Evolutionary conservation across 164 flowering plant genomes (phyloP), one percentile per base, ranked within the genome.

Genomic region (Euptelea pleiosperma): DNA sequence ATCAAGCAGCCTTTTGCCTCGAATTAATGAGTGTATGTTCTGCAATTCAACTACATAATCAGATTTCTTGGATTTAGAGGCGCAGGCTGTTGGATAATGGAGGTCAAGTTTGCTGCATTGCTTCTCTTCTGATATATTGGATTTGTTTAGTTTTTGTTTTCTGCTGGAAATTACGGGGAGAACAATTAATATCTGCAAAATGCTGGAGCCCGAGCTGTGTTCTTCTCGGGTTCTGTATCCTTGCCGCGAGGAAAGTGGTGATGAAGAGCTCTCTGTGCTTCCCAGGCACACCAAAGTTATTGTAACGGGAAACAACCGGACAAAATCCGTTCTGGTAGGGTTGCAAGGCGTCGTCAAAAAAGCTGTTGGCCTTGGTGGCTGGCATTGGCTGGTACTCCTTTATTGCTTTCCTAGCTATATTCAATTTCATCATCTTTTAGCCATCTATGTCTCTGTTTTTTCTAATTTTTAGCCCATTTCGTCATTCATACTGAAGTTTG

Each of bases 311-410:
- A 92, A 92, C 67, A 92, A 92, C 64, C 61, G 98, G 57, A 92
- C 98, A 2, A 92, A 92, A 73, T 89, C 96, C 6, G 98, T 89
- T 21, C 67, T 91, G 58, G 96, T 91, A 34, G 98, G 98, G 10
- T 66, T 91, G 22, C 98, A 91, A 75, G 98, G 98, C 6, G 98
- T 91, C 49, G 98, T 91, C 48, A 91, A 91, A 86, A 91, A 91
- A 72, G 98, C 98, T 73, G 98, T 91, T 61, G 98, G 98, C n/a
- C 93, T 88, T 45, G 98, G 98, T 62, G 98, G 98, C 41, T 92
- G 98, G 98, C 98, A 92, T 65, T 92, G 96, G 98, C 96, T 92
- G 91, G 98, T 92, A 82, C 4, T 24, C 29, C 56, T 30, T 52
- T 8, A n/a, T 36, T 62, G 35, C 53, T 47, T 55, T 16, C 22